These are phyloP conservation scores for Fusarium chuoi DNA, from an alignment of 2,329 filamentous ascomycete genomes.

Conservation along the genomic window DNA sequence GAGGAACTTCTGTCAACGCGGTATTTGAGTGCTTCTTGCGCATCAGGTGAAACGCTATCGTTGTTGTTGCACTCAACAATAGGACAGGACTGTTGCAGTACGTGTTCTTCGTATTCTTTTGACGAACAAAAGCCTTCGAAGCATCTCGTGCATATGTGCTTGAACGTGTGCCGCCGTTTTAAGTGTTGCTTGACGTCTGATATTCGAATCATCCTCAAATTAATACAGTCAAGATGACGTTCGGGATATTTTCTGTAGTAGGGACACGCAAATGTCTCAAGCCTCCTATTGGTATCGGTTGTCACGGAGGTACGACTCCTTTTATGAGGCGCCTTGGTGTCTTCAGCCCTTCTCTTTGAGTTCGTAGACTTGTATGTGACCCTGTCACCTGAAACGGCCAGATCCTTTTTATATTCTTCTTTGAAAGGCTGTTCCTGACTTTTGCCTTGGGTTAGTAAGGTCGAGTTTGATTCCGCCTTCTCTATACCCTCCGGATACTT, in stretches of 20 bases:
- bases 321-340: not conserved
- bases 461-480: no score
- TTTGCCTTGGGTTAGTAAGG: no score
- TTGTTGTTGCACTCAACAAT: not conserved
- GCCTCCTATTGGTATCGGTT: not conserved
- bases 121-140: not conserved
- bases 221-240: not conserved
- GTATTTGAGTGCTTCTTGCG: not conserved
- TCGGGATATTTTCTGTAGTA: not conserved
- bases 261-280: not conserved
- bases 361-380: not conserved
- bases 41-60: not conserved
- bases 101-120: not conserved
- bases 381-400: no score
- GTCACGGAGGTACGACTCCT: not conserved
- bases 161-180: not conserved
- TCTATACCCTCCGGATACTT: no score
- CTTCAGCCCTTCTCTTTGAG: not conserved
- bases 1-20: not conserved
- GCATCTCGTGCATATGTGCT: not conserved
- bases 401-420: accelerated
- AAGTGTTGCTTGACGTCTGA: not conserved
- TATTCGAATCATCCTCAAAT: not conserved
- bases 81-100: accelerated
- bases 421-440: accelerated